phyloP scores from a whole-genome alignment of 139 green algal species.

The Diplosphaera chodatii region DNA sequence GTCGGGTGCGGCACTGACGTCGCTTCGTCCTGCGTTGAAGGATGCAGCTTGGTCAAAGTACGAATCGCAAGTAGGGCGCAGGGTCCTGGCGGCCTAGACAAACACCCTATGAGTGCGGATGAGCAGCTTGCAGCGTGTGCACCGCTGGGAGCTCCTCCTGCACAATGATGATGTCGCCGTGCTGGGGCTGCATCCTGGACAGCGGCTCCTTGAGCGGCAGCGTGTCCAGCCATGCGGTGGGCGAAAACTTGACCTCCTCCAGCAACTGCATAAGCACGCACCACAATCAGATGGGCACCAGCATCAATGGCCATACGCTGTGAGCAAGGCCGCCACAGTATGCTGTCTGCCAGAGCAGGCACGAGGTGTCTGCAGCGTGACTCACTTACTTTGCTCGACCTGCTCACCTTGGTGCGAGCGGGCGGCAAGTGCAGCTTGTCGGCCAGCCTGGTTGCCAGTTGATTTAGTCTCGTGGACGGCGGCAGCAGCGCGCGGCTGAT shows the following conservation, averaged over 20 bases:
- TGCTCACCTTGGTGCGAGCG: not conserved
- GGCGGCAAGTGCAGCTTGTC: not conserved
- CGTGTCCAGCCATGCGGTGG: conserved; percentile 65
- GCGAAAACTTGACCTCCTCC: conserved; percentile 93
- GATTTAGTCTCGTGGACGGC: not conserved
- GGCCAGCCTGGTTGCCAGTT: not conserved
- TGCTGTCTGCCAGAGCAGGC: too few relatives aligned
- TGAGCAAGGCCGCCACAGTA: too few relatives aligned
- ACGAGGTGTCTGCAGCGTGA: too few relatives aligned
- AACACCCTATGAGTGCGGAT: too few relatives aligned
- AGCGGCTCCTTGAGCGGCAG: conserved; percentile 26
- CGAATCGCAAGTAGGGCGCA: too few relatives aligned
- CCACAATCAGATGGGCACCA: too few relatives aligned
- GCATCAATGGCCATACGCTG: too few relatives aligned
- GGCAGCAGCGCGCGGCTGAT: conserved; percentile 25
- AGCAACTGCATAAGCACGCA: conserved; percentile 32
- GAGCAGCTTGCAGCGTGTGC: too few relatives aligned
- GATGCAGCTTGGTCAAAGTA: not conserved
- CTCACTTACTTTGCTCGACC: too few relatives aligned
- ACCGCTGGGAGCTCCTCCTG: conserved; percentile 45
- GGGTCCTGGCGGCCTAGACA: too few relatives aligned
- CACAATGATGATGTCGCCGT: conserved; percentile 85
- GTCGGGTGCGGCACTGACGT: conserved; percentile 24
- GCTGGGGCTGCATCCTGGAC: conserved; percentile 51
- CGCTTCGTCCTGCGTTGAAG: conserved; percentile 10